Base-by-base conservation (phyloP, 805 yeast genomes). In the Cyberlindnera euphorbiiphila region DNA sequence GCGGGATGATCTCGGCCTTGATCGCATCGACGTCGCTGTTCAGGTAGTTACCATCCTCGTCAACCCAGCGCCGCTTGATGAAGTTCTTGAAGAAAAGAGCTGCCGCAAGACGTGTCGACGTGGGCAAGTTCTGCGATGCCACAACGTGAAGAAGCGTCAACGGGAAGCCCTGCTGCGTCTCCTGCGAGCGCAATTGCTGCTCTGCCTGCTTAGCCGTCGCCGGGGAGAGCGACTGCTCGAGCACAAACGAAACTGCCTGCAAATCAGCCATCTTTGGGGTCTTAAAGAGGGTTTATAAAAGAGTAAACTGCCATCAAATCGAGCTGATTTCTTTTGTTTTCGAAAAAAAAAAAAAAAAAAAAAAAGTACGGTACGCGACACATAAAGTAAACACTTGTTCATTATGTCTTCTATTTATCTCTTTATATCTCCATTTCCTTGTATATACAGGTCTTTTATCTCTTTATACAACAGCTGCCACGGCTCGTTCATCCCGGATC, bases 61-160 rank as follows among this genome's bases (percentile, higher is more conserved):
- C 88, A 34, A 84, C 80, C 97, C 96, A 93, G 50, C 74, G 81
- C 35, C 96, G 68, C 51, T 76, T 81, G 46, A 93, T 71, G 44
- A 87, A 72, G 59, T 93, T 93, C 59, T 93, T 93, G 65, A 93
- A 87, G 61, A 83, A 88, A 36, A 94, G 65, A 1, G 96, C 87
- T 14, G 85, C 95, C 1, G 98, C 96, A 32, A 89, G 66, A 44
- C 97, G 71, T 1, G 83, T 74, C 2, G 84, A 66, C 5, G 60
- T 56, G 4, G 73, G 69, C 28, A 79, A 54, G 28, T 69, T 68
- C 21, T 67, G 55, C 12, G 83, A 71, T 5, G 95, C 87, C 23
- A 88, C 85, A 13, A 89, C 75, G 53, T 84, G 88, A 38, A 93
- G 62, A 25, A 93, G 63, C 21, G 79, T 74, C 32, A 86, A 65